Conservation (phyloP, 129 eudicot genomes). For the Helianthus annuus region HanXRQr2.0-SUNRISE NC_035440.2:22449407-22449906, state of each 20-base stretch:
- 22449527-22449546: conserved; percentile 20
- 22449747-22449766: not conserved
- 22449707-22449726: not conserved
- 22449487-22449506: too few relatives aligned
- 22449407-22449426: too few relatives aligned
- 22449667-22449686: conserved; percentile 34
- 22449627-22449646: conserved; percentile 39
- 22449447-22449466: too few relatives aligned
- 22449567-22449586: conserved; percentile 51
- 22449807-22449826: too few relatives aligned
- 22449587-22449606: conserved; percentile 13
- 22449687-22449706: conserved; percentile 32
- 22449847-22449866: too few relatives aligned
- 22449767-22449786: not conserved
- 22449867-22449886: too few relatives aligned
- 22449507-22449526: too few relatives aligned
- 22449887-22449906: too few relatives aligned
- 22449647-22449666: conserved; percentile 24
- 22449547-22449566: conserved; percentile 45
- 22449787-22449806: too few relatives aligned
- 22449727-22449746: not conserved
- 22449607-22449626: conserved; percentile 12
- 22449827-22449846: too few relatives aligned
- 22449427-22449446: too few relatives aligned
- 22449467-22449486: too few relatives aligned